Base-by-base conservation (phyloP, 2,329 filamentous ascomycete genomes). In the Calonectria montana region DNA sequence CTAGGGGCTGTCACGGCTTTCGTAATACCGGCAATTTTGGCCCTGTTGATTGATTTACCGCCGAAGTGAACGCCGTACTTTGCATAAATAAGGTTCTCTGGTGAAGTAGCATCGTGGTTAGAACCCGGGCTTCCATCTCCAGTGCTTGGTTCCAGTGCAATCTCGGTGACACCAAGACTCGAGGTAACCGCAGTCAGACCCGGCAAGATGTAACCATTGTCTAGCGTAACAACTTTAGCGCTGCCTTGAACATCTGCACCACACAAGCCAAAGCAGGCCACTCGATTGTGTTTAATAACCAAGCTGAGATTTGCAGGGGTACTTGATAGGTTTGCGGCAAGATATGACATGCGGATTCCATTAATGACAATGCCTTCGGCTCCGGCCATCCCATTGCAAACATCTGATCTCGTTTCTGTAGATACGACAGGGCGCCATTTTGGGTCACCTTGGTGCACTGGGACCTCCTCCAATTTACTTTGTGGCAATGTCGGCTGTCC, bases 71-170 rank as follows among this genome's bases (percentile, higher is more conserved):
- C 29, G 16, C 48, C 48, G n/a, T 66, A 57, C 39, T 66, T 66
- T 2, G 64, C 48, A 57, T 57, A 57, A 9, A 15, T 3, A 3
- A 66, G 53, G 18, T 37, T 66, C 2, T 41, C 39, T 81, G 23
- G 80, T 5, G n/a, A 21, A 23, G 29, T 35, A 37, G 50, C 50
- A 31, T 55, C 50, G 4, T 57, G 45, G 16, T 76, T 47, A 90
- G 90, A 9, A 8, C 50, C 18, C 2, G 31, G 18, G 29, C 18
- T 37, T 55, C 50, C 50, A 23, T 55, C 50, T 55, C 50, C 50
- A 35, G 50, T 55, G 10, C 50, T 55, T 15, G 18, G n/a, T 55
- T 35, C 50, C 50, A 37, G 21, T 4, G 18, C 27, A 55, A 55
- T 55, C 50, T 55, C 50, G 8, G 18, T 4, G 8, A 35, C 18